A percentile compares a stretch with the other conserved stretches of the same genome.
Evolutionary conservation across 805 yeast genomes (phyloP).

Genomic region (Nakazawaea molendinolei): DNA sequence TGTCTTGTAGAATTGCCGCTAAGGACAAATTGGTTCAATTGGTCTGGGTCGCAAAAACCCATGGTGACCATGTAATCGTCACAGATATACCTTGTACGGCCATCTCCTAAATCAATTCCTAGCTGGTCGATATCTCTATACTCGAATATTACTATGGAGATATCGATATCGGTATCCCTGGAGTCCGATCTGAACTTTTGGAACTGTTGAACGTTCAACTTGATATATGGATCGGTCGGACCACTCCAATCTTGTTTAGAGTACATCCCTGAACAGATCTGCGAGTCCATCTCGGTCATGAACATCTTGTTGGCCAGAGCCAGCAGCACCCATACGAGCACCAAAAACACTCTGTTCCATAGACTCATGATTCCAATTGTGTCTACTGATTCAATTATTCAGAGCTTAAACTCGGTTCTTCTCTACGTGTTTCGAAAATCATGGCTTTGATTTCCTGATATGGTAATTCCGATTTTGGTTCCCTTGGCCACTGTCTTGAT

Average conservation of each 20-base stretch:
- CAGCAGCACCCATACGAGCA: no score
- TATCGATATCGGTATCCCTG: conserved; percentile 26
- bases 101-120: conserved; percentile 47
- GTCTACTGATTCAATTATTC: no score
- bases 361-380: no score
- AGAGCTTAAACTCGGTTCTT: no score
- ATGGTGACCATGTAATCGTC: conserved; percentile 56
- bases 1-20: conserved; percentile 35
- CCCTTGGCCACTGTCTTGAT: no score
- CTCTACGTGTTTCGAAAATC: no score
- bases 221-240: conserved; percentile 52
- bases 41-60: conserved; percentile 45
- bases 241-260: conserved; percentile 87
- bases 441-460: no score
- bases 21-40: conserved; percentile 61
- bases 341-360: no score
- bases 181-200: conserved; percentile 23
- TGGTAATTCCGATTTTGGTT: no score
- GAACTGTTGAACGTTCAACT: conserved; percentile 34
- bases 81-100: conserved; percentile 59
- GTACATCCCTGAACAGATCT: conserved; percentile 87
- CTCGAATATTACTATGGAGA: conserved; percentile 76
- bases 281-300: conserved; percentile 46
- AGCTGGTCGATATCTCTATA: conserved; percentile 67
- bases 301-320: conserved; percentile 42